Evolutionary conservation across 1,139 yeast species (phyloP).

Genomic region (Casaregolazyma suthepensis): DNA sequence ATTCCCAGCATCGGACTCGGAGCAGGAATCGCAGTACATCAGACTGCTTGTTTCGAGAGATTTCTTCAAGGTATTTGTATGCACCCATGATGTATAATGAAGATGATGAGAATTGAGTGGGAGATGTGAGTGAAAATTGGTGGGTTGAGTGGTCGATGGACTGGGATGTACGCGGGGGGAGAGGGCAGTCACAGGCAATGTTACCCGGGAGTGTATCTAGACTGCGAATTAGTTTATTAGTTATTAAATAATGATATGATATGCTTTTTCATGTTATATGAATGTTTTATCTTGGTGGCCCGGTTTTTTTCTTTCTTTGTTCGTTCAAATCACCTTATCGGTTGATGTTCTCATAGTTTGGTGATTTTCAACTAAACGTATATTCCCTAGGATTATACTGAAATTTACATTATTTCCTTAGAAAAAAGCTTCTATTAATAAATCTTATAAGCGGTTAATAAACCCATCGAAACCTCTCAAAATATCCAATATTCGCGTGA

Average conservation of each 20-base stretch:
- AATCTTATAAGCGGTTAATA: no score
- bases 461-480: no score
- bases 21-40: conserved; percentile 98
- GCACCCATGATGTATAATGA: conserved; percentile 71
- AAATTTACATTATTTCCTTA: neutral
- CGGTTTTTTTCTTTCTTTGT: neutral
- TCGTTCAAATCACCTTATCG: neutral
- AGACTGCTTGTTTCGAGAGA: conserved; percentile 99
- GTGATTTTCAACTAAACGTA: no score
- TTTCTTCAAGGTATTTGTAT: conserved; percentile 98
- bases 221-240: neutral
- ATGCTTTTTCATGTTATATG: neutral
- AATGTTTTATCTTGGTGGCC: neutral
- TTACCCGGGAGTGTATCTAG: neutral
- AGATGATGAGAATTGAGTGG: conserved; percentile 3
- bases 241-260: neutral
- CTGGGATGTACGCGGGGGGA: neutral
- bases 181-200: conserved; percentile 3
- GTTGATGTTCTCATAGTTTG: neutral
- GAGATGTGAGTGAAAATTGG: conserved; percentile 3
- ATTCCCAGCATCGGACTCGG: conserved; percentile 99
- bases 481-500: neutral
- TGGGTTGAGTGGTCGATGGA: neutral
- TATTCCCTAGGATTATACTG: no score
- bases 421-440: no score